A percentile compares a stretch with the other conserved stretches of the same genome.
phyloP scores from a whole-genome alignment of 2,329 filamentous ascomycete genomes.

The Botrytis tulipae region DNA sequence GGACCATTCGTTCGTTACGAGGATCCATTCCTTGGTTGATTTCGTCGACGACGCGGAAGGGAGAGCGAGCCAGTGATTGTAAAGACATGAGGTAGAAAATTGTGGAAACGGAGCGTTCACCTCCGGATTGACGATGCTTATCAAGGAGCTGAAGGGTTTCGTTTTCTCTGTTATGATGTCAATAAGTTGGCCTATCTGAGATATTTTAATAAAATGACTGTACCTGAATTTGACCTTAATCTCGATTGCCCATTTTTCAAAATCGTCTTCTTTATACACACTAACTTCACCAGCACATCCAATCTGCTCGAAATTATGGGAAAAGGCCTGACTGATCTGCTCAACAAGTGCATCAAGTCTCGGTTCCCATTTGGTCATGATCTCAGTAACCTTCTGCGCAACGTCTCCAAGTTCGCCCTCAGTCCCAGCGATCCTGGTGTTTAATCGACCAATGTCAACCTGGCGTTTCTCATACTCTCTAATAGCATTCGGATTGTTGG shows the following conservation, averaged over 20 bases:
- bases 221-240: slow-evolving; percentile 95
- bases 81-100: slow-evolving; percentile 99
- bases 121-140: slow-evolving; percentile 91
- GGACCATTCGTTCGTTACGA: slow-evolving; percentile 95
- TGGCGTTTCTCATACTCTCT: slow-evolving; percentile 74
- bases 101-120: slow-evolving; percentile 92
- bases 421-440: slow-evolving; percentile 55
- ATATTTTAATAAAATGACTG: slow-evolving; percentile 34
- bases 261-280: slow-evolving; percentile 87
- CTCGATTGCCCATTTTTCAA: slow-evolving; percentile 89
- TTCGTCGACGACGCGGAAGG: slow-evolving; percentile 97
- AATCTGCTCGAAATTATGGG: slow-evolving; percentile 90
- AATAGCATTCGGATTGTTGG: slow-evolving; percentile 72
- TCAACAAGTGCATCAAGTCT: slow-evolving; percentile 72
- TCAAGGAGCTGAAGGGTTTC: slow-evolving; percentile 84
- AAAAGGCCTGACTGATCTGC: slow-evolving; percentile 86
- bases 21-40: slow-evolving; percentile 99
- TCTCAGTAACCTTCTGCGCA: slow-evolving; percentile 57
- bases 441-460: slow-evolving; percentile 65
- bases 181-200: slow-evolving; percentile 8
- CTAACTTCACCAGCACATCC: slow-evolving; percentile 89
- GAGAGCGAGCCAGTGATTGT: slow-evolving; percentile 87
- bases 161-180: slow-evolving; percentile 55
- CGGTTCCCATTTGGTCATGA: slow-evolving; percentile 79
- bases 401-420: slow-evolving; percentile 55